These are phyloP conservation scores for Lactarius akahatsu DNA, from an alignment of 768 basidiomycete genomes.

Conservation along the genomic window DNA sequence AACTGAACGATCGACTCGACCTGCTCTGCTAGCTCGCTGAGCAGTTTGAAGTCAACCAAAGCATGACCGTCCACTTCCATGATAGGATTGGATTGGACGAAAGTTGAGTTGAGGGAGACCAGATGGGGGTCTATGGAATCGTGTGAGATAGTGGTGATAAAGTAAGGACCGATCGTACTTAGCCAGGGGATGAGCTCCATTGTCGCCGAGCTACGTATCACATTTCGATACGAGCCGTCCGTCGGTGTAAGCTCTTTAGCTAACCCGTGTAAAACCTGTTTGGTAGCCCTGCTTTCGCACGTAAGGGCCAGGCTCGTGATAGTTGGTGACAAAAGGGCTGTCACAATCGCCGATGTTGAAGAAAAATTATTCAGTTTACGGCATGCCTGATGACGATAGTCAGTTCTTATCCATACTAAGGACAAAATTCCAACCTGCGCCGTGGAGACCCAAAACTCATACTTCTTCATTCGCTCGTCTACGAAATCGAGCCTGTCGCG, in stretches of 20 bases:
- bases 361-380: slow-evolving; percentile 19
- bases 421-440: slow-evolving; percentile 16
- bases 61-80: slow-evolving; percentile 9
- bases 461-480: slow-evolving; percentile 8
- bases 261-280: neutral
- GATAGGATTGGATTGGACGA: slow-evolving; percentile 3
- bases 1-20: slow-evolving; percentile 15
- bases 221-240: neutral
- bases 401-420: neutral
- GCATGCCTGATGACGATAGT: slow-evolving; percentile 6
- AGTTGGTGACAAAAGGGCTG: slow-evolving; percentile 7
- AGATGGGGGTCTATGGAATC: slow-evolving; percentile 14
- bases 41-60: slow-evolving; percentile 12
- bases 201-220: neutral
- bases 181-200: slow-evolving; percentile 16
- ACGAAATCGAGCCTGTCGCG: slow-evolving; percentile 4
- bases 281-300: slow-evolving; percentile 13
- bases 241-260: neutral
- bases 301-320: slow-evolving; percentile 6
- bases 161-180: neutral
- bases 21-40: slow-evolving; percentile 10
- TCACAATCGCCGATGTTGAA: slow-evolving; percentile 14
- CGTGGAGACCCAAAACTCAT: slow-evolving; percentile 16
- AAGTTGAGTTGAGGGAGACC: slow-evolving; percentile 6
- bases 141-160: neutral